Evolutionary conservation across 140 eudicot genomes (phyloP).

Genomic region (Oenanthe javanica): DNA sequence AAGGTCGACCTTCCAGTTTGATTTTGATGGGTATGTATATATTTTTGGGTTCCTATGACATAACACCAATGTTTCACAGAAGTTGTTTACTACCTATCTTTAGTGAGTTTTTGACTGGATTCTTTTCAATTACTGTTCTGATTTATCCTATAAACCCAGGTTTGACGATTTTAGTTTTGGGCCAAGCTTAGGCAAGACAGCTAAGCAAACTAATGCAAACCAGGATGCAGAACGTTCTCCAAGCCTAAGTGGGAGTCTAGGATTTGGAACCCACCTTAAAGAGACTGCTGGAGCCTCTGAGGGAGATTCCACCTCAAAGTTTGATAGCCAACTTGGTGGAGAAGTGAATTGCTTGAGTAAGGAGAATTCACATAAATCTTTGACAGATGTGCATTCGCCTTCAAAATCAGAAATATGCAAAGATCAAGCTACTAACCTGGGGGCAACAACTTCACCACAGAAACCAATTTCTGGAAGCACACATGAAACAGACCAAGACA

Average conservation of each 20-base stretch:
- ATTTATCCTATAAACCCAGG: slow-evolving; percentile 27
- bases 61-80: not conserved
- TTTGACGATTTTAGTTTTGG: slow-evolving; percentile 54
- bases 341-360: slow-evolving; percentile 19
- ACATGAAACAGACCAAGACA: slow-evolving; percentile 25
- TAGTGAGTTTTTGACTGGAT: not conserved
- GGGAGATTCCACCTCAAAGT: slow-evolving; percentile 21
- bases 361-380: slow-evolving; percentile 22
- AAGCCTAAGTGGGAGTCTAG: slow-evolving; percentile 22
- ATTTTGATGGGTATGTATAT: slow-evolving; percentile 54
- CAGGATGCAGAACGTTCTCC: slow-evolving; percentile 28
- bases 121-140: slow-evolving; percentile 12
- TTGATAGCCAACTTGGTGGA: slow-evolving; percentile 18
- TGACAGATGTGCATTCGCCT: slow-evolving; percentile 18
- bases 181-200: slow-evolving; percentile 27
- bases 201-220: slow-evolving; percentile 22
- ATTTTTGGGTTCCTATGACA: slow-evolving; percentile 4
- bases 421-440: slow-evolving; percentile 20
- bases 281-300: slow-evolving; percentile 24
- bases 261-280: slow-evolving; percentile 22
- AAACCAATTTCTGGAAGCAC: slow-evolving; percentile 11
- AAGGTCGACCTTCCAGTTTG: slow-evolving; percentile 55
- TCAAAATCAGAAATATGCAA: slow-evolving; percentile 20
- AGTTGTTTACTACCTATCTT: not conserved
- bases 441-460: slow-evolving; percentile 20